These are phyloP conservation scores for Beauveria pseudobassiana DNA, from an alignment of 2,329 filamentous ascomycete genomes.

Conservation along the genomic window DNA sequence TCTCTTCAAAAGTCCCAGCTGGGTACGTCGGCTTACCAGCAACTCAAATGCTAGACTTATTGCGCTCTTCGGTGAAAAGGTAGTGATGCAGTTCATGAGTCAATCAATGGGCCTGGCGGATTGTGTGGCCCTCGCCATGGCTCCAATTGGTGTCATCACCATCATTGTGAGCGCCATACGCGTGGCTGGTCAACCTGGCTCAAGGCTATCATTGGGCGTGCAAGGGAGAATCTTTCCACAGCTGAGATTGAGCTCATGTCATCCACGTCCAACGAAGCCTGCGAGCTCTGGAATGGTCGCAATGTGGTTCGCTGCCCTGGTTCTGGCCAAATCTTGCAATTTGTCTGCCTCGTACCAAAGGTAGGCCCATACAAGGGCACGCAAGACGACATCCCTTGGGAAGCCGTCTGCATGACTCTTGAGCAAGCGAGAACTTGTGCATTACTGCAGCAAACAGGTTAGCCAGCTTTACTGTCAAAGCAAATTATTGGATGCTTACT, in stretches of 20 bases:
- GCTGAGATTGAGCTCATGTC: conserved; percentile 37
- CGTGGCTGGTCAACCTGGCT: conserved; percentile 34
- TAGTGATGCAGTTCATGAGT: conserved; percentile 41
- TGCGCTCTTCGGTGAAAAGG: conserved; percentile 34
- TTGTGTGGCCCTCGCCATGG: conserved; percentile 38
- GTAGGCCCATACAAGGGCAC: background rate
- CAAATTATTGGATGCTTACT: background rate
- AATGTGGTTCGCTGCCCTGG: conserved; percentile 23
- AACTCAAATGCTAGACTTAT: conserved; percentile 13
- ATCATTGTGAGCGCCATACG: conserved; percentile 35
- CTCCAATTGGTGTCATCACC: conserved; percentile 38
- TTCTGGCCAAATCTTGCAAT: conserved; percentile 13
- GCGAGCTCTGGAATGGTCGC: conserved; percentile 36
- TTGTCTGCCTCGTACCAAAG: conserved; percentile 13
- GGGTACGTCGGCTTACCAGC: background rate
- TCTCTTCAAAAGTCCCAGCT: background rate
- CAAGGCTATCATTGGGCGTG: conserved; percentile 36
- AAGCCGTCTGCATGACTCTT: conserved; percentile 9
- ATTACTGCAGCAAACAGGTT: background rate
- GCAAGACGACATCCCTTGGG: background rate
- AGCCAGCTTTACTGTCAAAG: background rate
- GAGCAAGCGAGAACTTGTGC: background rate
- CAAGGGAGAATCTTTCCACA: conserved; percentile 32
- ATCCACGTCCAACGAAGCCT: conserved; percentile 37
- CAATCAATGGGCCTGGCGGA: conserved; percentile 33